Evolutionary conservation across 768 basidiomycete species (phyloP), one percentile per base, ranked within the genome.

Genomic region (Amanita polypyramis): DNA sequence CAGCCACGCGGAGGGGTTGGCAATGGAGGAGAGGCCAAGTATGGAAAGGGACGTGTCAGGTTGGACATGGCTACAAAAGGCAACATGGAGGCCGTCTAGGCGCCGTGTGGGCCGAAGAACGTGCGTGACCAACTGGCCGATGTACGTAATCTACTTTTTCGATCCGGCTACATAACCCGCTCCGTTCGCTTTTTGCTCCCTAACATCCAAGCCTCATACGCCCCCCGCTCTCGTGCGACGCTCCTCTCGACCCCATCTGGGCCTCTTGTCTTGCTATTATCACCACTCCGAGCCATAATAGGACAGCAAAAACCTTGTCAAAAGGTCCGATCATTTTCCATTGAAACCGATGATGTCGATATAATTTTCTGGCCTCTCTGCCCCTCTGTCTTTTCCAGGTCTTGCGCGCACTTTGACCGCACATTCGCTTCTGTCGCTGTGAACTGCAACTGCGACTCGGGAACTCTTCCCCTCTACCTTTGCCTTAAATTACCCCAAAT

Each of bases 21-120:
- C 34, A 6, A n/a, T n/a, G n/a, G n/a, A n/a, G n/a, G 4, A 35
- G 11, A 2, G 8, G 12, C 23, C 39, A 40, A 10, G 39, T 10
- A 23, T 2, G 17, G 36, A 8, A n/a, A 8, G 23, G 21, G 42
- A n/a, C 27, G n/a, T n/a, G 11, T 10, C 11, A n/a, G n/a, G n/a
- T 12, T 32, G 42, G 29, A 11, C 11, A 25, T 21, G 29, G 14
- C 29, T 8, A 32, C 14, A 29, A 42, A n/a, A 25, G 25, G 29
- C 29, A 43, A 42, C 9, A 21, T 1, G 43, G 34, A 45, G 41
- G 43, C 34, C 44, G 54, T 43, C 10, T 52, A 42, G 45, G 43
- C 50, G 52, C 60, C 54, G 54, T 23, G 51, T 43, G 43, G 58
- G 65, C 70, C 71, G 72, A 75, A 56, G 67, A 75, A 77, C 75